Conservation (phyloP, 305 asterid genomes). For the Fraxinus sp. region DNA sequence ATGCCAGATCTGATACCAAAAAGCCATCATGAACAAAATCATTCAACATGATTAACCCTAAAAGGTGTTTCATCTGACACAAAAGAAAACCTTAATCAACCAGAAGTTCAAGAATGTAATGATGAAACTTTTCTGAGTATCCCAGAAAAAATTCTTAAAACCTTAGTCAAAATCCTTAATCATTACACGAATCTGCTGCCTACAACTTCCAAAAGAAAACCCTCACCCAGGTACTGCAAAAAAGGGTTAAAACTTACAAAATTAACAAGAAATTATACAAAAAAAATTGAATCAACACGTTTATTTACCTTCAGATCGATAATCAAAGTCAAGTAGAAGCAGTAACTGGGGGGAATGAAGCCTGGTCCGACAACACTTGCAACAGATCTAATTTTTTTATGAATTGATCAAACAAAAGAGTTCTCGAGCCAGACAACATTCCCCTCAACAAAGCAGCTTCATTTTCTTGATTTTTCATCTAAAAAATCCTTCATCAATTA, state of each 20-base stretch:
- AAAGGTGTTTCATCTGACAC: neutral
- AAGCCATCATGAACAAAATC: conserved; percentile 7
- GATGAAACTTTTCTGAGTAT: conserved; percentile 24
- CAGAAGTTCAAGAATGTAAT: conserved; percentile 24
- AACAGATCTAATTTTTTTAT: neutral
- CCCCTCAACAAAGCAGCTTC: conserved; percentile 21
- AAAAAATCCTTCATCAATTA: neutral
- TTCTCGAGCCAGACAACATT: conserved; percentile 33
- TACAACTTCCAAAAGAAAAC: conserved; percentile 1
- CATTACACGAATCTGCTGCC: conserved; percentile 36
- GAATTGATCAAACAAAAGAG: neutral
- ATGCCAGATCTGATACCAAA: conserved; percentile 23
- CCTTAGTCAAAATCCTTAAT: conserved; percentile 33
- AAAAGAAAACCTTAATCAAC: conserved; percentile 16
- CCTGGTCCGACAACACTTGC: conserved; percentile 32
- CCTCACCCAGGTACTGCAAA: neutral
- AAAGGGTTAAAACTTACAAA: neutral
- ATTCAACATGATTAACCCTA: neutral
- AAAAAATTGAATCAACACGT: neutral
- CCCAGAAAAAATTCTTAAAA: neutral
- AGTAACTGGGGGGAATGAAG: conserved; percentile 36
- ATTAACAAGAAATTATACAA: neutral
- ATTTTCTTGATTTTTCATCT: neutral
- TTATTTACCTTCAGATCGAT: neutral
- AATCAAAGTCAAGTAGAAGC: neutral